A percentile compares a stretch with the other conserved stretches of the same genome.
phyloP scores from a whole-genome alignment of 495 filamentous ascomycete genomes.

The Aspergillus egyptiacus region DNA sequence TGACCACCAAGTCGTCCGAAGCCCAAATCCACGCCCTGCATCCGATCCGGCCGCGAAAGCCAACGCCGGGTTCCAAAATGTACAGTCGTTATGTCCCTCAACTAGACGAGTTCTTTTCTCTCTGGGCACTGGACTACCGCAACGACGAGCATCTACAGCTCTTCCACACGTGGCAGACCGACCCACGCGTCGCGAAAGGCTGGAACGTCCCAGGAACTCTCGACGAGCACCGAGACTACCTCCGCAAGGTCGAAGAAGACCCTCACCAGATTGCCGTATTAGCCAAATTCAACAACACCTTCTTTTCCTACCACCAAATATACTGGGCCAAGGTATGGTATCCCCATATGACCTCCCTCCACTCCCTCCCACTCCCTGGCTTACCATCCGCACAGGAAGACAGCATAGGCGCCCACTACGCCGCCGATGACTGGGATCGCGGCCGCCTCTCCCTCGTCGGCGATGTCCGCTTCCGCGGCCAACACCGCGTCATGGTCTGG shows the following conservation, averaged over 20 bases:
- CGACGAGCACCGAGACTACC: constrained; percentile 56
- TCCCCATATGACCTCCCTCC: not conserved
- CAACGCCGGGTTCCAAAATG: constrained; percentile 48
- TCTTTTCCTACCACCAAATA: constrained; percentile 60
- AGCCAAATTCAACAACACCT: constrained; percentile 50
- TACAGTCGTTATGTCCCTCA: constrained; percentile 63
- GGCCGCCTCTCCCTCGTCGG: constrained; percentile 61
- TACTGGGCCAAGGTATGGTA: constrained; percentile 56
- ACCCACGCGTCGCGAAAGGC: constrained; percentile 61
- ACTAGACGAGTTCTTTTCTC: constrained; percentile 56
- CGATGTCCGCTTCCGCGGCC: constrained; percentile 54
- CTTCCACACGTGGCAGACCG: constrained; percentile 66
- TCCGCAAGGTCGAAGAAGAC: constrained; percentile 49
- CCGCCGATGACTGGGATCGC: constrained; percentile 52
- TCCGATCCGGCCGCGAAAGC: constrained; percentile 45
- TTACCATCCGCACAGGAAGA: constrained; percentile 42
- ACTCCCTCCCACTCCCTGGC: no score
- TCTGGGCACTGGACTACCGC: constrained; percentile 51
- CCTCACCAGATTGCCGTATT: constrained; percentile 53
- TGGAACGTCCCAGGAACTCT: constrained; percentile 63
- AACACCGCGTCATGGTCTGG: constrained; percentile 59
- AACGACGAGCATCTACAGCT: constrained; percentile 48
- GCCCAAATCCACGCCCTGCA: constrained; percentile 15
- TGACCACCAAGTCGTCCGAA: constrained; percentile 21
- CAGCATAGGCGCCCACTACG: constrained; percentile 54